A percentile compares a stretch with the other conserved stretches of the same genome.
These are phyloP conservation scores for Groenewaldozyma sp. DNA, from an alignment of 1,139 yeast genomes.

Conservation along the genomic window DNA sequence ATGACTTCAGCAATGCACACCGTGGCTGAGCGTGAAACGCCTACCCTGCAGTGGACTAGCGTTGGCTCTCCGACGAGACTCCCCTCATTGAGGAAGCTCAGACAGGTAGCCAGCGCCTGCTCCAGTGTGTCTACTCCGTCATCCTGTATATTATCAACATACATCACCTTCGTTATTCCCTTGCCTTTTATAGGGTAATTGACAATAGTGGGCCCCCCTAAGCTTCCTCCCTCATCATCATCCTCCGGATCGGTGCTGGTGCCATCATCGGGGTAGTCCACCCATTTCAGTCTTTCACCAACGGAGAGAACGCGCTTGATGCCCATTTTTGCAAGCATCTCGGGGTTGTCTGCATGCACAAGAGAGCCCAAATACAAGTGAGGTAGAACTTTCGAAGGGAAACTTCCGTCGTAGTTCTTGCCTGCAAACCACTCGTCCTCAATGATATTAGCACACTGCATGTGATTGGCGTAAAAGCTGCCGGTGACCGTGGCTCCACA, in stretches of 20 bases:
- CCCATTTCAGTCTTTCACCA: conserved; percentile 72
- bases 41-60: conserved; percentile 82
- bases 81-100: conserved; percentile 37
- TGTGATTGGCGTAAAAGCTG: conserved; percentile 6
- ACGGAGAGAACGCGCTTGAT: conserved; percentile 75
- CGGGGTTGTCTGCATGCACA: conserved; percentile 68
- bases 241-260: conserved; percentile 16
- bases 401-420: conserved; percentile 39
- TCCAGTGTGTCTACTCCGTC: conserved; percentile 44
- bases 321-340: conserved; percentile 54
- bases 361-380: conserved; percentile 82
- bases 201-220: conserved; percentile 8
- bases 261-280: conserved; percentile 14
- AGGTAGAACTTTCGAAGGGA: conserved; percentile 69
- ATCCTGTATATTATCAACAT: conserved; percentile 38
- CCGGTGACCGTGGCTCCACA: conserved; percentile 11
- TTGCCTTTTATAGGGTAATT: conserved; percentile 12
- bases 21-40: conserved; percentile 85
- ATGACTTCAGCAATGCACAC: conserved; percentile 86
- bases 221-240: conserved; percentile 9
- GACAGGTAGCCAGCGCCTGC: conserved; percentile 32
- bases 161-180: conserved; percentile 30
- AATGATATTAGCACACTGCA: conserved; percentile 2
- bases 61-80: conserved; percentile 38
- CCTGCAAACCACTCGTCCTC: conserved; percentile 25